These are phyloP conservation scores for Diaporthe velutina DNA, from an alignment of 2,329 filamentous ascomycete genomes.

Conservation along the genomic window DNA sequence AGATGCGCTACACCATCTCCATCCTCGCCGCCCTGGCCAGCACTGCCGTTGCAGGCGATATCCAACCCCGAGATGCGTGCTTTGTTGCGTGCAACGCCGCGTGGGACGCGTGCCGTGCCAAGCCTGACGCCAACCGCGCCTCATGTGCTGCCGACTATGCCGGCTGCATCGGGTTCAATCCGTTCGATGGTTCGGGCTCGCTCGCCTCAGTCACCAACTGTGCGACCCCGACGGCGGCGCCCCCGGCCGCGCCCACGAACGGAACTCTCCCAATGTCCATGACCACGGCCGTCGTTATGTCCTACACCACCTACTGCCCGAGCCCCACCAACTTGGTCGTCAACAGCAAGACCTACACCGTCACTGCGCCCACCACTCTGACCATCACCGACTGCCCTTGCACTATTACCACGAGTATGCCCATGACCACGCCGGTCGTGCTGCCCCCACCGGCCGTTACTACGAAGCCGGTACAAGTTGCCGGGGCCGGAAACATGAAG, in stretches of 20 bases:
- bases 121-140: neutral
- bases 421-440: neutral
- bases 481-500: constrained; percentile 10
- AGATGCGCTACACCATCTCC: constrained; percentile 2
- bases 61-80: constrained; percentile 4
- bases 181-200: neutral
- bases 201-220: neutral
- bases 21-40: constrained; percentile 4
- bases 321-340: neutral
- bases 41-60: neutral
- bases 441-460: neutral
- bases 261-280: too few relatives aligned
- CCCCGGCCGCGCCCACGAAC: neutral
- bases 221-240: neutral
- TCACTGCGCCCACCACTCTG: too few relatives aligned
- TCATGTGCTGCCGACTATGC: neutral
- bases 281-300: too few relatives aligned
- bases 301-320: too few relatives aligned
- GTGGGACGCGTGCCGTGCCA: neutral
- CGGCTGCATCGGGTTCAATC: neutral
- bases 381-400: constrained; percentile 16
- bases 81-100: neutral
- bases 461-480: constrained; percentile 1
- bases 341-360: too few relatives aligned
- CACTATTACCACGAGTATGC: neutral